phyloP scores from a whole-genome alignment of 192 early-diverging fungal species.

The Podila epigama region DNA sequence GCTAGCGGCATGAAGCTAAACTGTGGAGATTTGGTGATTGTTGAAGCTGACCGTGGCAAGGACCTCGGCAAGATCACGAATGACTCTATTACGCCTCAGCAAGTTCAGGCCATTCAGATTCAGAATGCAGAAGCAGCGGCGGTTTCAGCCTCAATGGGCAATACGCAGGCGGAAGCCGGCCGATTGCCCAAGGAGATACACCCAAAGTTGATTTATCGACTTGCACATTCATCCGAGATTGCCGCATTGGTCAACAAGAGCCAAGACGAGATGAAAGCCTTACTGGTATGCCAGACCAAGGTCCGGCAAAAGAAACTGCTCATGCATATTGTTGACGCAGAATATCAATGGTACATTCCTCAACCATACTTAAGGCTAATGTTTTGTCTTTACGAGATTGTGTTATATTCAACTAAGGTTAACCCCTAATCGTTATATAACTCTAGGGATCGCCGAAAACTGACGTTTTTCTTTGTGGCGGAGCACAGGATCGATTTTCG shows the following conservation, averaged over 20 bases:
- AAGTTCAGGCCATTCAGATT: conserved; percentile 57
- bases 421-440: too few species aligned
- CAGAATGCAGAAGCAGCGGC: conserved; percentile 49
- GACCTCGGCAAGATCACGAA: conserved; percentile 90
- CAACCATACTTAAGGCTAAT: neutral
- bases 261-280: conserved; percentile 90
- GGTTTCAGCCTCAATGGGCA: conserved; percentile 52
- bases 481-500: conserved; percentile 96
- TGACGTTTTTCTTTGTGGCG: conserved; percentile 96
- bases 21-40: conserved; percentile 81
- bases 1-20: conserved; percentile 53
- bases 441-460: conserved; percentile 89
- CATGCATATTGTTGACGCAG: conserved; percentile 97
- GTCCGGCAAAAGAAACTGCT: conserved; percentile 89
- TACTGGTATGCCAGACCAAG: conserved; percentile 87
- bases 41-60: conserved; percentile 90
- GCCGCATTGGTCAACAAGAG: conserved; percentile 80
- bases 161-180: conserved; percentile 60
- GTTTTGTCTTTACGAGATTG: neutral
- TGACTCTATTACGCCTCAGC: conserved; percentile 65
- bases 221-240: conserved; percentile 83
- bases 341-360: conserved; percentile 97
- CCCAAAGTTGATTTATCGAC: conserved; percentile 89
- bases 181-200: conserved; percentile 78
- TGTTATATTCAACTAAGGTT: too few species aligned